phyloP scores from a whole-genome alignment of 495 filamentous ascomycete species.

The Penicillium egyptiacum region DNA sequence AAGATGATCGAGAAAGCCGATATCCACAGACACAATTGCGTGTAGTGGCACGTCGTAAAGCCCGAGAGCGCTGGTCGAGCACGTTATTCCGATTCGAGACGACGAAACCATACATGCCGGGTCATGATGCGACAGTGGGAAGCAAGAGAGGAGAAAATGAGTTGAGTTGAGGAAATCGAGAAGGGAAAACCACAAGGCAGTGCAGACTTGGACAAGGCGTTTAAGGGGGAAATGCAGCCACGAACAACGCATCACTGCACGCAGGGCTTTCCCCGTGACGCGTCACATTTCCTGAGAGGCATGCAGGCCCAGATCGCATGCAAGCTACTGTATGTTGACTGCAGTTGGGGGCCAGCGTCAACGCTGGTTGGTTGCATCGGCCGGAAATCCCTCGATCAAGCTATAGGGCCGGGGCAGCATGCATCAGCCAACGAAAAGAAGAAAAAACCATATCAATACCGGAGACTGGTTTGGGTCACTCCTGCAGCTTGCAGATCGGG shows the following conservation, averaged over 20 bases:
- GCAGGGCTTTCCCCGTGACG: constrained; percentile 14
- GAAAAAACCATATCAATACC: constrained; percentile 2
- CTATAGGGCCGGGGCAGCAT: neutral
- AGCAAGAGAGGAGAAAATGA: neutral
- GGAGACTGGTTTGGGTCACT: neutral
- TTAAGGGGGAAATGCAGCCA: constrained; percentile 6
- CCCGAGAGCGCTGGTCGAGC: constrained; percentile 9
- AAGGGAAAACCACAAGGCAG: neutral
- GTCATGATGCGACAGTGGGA: constrained; percentile 17
- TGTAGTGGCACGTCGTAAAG: neutral
- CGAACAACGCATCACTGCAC: constrained; percentile 4
- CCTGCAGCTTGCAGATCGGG: constrained; percentile 8
- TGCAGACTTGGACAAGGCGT: neutral
- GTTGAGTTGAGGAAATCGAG: neutral
- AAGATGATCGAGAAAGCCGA: neutral
- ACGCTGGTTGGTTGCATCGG: constrained; percentile 7
- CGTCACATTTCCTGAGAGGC: constrained; percentile 34
- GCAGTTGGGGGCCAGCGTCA: neutral
- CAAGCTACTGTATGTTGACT: constrained; percentile 10
- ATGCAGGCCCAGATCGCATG: constrained; percentile 21
- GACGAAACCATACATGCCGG: constrained; percentile 13
- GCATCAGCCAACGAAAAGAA: neutral
- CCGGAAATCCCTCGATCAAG: constrained; percentile 4
- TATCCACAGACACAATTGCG: neutral
- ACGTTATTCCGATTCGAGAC: constrained; percentile 13